Percentiles rank a stretch among this genome's conserved stretches.
These are phyloP conservation scores for Cicer pinnatifidum DNA, from an alignment of 306 rosid genomes.

Conservation along the genomic window DNA sequence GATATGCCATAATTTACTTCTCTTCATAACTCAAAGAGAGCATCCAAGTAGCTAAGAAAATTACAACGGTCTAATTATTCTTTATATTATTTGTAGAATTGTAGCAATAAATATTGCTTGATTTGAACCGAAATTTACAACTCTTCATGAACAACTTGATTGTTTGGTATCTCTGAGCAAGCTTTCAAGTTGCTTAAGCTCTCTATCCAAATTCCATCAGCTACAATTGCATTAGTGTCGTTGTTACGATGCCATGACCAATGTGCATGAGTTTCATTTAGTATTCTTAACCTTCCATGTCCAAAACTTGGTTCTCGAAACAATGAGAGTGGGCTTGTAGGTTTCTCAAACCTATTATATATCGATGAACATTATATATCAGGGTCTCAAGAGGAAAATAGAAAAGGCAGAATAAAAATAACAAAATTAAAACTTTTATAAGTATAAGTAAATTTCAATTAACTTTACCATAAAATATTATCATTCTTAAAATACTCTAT, in stretches of 20 bases:
- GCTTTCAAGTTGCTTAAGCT: conserved; percentile 50
- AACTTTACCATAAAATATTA: too few species aligned
- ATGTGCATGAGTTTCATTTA: conserved; percentile 68
- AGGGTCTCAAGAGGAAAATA: not conserved
- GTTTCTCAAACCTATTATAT: conserved; percentile 50
- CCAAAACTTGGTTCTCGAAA: conserved; percentile 79
- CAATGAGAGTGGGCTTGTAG: conserved; percentile 61
- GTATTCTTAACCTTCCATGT: conserved; percentile 67
- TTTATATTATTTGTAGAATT: not conserved
- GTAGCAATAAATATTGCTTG: not conserved
- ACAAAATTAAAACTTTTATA: too few species aligned
- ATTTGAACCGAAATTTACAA: conserved; percentile 24
- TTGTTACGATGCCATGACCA: conserved; percentile 93
- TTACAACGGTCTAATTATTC: not conserved
- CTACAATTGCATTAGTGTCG: conserved; percentile 52
- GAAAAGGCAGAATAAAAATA: not conserved
- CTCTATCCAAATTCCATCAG: conserved; percentile 60
- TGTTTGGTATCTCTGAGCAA: conserved; percentile 26
- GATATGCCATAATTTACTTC: too few species aligned
- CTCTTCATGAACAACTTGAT: conserved; percentile 40
- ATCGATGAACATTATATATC: not conserved
- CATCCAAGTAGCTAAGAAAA: not conserved
- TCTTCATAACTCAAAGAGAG: not conserved
- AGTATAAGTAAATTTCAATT: too few species aligned
- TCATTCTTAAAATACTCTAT: too few species aligned